Evolutionary conservation across 2,329 filamentous ascomycete species (phyloP).

Genomic region (Colletotrichum sp.): DNA sequence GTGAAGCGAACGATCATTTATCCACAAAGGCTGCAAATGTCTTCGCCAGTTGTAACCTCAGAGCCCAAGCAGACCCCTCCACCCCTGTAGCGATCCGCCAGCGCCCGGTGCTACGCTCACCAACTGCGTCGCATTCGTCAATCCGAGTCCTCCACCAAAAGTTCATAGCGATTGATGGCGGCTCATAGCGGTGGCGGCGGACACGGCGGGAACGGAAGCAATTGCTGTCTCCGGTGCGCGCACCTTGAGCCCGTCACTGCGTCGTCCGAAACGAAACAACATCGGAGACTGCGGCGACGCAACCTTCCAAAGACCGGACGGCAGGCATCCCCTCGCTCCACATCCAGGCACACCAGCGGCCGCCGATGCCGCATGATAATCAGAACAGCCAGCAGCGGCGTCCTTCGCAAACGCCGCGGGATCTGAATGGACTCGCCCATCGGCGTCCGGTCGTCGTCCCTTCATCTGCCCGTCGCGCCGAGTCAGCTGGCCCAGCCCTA

Average conservation of each 20-base stretch:
- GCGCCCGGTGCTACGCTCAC: background rate
- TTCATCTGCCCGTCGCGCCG: background rate
- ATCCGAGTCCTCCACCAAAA: background rate
- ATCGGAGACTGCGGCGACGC: background rate
- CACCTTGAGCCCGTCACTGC: background rate
- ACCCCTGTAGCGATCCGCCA: background rate
- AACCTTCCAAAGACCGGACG: background rate
- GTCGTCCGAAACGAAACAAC: background rate
- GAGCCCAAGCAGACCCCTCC: background rate
- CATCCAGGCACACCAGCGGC: background rate
- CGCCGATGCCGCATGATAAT: background rate
- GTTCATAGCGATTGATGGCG: background rate
- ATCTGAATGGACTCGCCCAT: background rate
- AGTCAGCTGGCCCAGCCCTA: background rate
- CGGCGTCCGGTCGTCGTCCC: background rate
- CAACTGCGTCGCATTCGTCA: background rate
- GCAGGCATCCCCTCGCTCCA: conserved; percentile 1
- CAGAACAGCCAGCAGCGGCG: background rate
- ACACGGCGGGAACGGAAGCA: background rate
- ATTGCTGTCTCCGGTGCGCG: background rate
- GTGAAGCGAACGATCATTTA: background rate
- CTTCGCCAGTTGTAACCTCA: background rate
- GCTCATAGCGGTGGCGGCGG: background rate
- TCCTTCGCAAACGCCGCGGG: background rate
- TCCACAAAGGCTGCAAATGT: background rate